Evolutionary conservation across 208 protist species (phyloP).

Genomic region (Crithidia brevicula): DNA sequence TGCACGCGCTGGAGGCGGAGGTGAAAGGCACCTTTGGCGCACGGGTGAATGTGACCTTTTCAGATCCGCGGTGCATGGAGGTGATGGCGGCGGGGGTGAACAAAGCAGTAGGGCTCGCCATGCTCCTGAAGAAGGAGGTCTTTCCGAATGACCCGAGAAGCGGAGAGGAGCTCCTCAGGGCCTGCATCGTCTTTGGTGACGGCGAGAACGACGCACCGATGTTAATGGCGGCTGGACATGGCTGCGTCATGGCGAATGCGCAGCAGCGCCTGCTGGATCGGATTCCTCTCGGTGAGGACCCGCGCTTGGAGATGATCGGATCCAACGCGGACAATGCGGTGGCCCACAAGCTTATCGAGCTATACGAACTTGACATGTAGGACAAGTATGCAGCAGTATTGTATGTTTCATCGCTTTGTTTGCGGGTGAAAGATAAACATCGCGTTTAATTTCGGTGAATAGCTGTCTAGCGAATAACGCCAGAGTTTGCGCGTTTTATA

Average conservation of each 20-base stretch:
- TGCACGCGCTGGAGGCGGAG: slow-evolving; percentile 16
- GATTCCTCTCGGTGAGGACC: slow-evolving; percentile 27
- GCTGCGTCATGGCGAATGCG: slow-evolving; percentile 53
- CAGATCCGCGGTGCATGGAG: slow-evolving; percentile 47
- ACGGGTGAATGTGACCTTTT: slow-evolving; percentile 22
- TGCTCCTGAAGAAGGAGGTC: slow-evolving; percentile 29
- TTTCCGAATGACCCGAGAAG: slow-evolving; percentile 19
- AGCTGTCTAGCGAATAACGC: not conserved
- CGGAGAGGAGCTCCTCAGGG: slow-evolving; percentile 27
- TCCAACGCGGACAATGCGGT: slow-evolving; percentile 44
- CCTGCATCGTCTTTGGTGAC: slow-evolving; percentile 58
- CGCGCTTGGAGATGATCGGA: slow-evolving; percentile 42
- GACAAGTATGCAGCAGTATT: no score
- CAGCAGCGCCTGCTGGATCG: slow-evolving; percentile 23
- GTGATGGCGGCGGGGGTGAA: slow-evolving; percentile 47
- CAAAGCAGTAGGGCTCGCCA: slow-evolving; percentile 33
- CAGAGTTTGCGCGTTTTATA: not conserved
- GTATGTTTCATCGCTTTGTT: no score
- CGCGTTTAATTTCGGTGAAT: not conserved
- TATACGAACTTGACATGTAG: slow-evolving; percentile 21
- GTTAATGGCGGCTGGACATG: slow-evolving; percentile 33
- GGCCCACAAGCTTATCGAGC: slow-evolving; percentile 39
- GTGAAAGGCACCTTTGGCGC: slow-evolving; percentile 14
- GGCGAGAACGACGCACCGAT: slow-evolving; percentile 52
- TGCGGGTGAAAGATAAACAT: no score